A percentile compares a stretch with the other conserved stretches of the same genome.
Evolutionary conservation across 495 filamentous ascomycete genomes (phyloP).

Genomic region (Letharia columbiana): DNA sequence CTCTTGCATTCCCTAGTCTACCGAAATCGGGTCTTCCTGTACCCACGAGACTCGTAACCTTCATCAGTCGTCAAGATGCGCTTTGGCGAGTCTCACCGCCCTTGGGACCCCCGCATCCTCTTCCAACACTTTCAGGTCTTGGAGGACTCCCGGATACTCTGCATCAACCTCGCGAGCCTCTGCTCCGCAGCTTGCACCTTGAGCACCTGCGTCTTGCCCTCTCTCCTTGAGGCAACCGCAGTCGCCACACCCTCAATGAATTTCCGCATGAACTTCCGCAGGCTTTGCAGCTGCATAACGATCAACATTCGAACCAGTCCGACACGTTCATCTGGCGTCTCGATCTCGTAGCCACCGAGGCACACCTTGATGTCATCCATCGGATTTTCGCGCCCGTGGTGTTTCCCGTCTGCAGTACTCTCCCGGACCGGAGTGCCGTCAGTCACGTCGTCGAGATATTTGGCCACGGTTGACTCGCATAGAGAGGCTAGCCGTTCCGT

Average conservation of each 20-base stretch:
- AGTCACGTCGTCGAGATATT: not conserved
- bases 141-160: not conserved
- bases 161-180: not conserved
- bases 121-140: not conserved
- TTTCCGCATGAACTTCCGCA: not conserved
- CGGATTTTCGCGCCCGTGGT: not conserved
- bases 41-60: not conserved
- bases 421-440: not conserved
- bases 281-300: not conserved
- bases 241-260: not conserved
- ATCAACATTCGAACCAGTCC: not conserved
- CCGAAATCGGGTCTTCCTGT: not conserved
- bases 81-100: not conserved
- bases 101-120: not conserved
- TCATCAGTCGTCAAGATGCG: not conserved
- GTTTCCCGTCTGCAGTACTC: not conserved
- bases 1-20: too few species aligned
- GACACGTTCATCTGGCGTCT: not conserved
- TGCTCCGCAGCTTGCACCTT: constrained; percentile 1
- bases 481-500: not conserved
- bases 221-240: not conserved
- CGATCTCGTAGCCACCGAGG: not conserved
- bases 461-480: not conserved
- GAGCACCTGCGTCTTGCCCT: not conserved
- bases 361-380: not conserved